A percentile compares a stretch with the other conserved stretches of the same genome.
These are phyloP conservation scores for Kurtzmaniella quercitrusa DNA, from an alignment of 1,139 yeast genomes.

Conservation along the genomic window DNA sequence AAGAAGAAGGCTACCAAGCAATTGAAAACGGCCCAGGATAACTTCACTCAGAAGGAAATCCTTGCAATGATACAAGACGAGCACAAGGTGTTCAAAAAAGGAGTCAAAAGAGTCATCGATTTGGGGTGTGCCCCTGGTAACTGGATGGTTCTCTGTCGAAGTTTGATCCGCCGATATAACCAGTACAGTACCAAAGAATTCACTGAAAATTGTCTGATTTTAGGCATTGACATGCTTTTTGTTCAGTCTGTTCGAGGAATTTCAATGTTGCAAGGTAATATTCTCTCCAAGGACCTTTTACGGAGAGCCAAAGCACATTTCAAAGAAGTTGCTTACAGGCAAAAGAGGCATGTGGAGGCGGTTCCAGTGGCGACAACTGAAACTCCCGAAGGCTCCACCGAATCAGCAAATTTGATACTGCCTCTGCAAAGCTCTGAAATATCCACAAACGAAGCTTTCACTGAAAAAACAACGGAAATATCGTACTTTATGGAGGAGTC, in stretches of 20 bases:
- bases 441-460: too few relatives aligned
- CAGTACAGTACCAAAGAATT: slow-evolving; percentile 43
- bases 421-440: not conserved
- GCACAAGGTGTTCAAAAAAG: slow-evolving; percentile 22
- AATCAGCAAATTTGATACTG: too few relatives aligned
- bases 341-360: slow-evolving; percentile 4
- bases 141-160: slow-evolving; percentile 77
- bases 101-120: slow-evolving; percentile 31
- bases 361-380: too few relatives aligned
- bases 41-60: not conserved
- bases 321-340: slow-evolving; percentile 30
- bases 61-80: slow-evolving; percentile 20
- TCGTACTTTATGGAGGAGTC: slow-evolving; percentile 3
- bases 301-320: slow-evolving; percentile 54
- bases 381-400: too few relatives aligned
- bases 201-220: slow-evolving; percentile 54
- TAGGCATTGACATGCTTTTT: slow-evolving; percentile 84
- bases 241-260: slow-evolving; percentile 72
- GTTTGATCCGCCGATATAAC: slow-evolving; percentile 26
- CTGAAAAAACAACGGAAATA: not conserved
- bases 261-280: slow-evolving; percentile 81
- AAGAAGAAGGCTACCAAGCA: not conserved
- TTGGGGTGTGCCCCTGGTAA: slow-evolving; percentile 93
- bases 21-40: not conserved
- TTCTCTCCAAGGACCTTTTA: slow-evolving; percentile 66